Evolutionary conservation across 805 yeast species (phyloP).

Genomic region (Yamadazyma laniorum): DNA sequence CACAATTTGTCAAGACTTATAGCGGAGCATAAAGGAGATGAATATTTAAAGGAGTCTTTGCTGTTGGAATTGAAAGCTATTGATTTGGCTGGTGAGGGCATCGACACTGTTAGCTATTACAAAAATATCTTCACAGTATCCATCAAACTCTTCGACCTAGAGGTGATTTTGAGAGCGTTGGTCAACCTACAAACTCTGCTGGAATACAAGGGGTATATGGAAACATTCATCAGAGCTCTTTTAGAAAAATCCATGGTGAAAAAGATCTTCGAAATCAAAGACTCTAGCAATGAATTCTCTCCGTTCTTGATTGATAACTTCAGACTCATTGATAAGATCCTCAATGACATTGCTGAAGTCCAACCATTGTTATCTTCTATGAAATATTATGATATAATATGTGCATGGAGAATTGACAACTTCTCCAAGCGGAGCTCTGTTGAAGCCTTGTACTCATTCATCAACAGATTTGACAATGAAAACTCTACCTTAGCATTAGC

Average conservation of each 20-base stretch:
- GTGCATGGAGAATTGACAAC: slow-evolving; percentile 41
- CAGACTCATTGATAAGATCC: slow-evolving; percentile 31
- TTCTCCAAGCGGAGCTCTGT: slow-evolving; percentile 34
- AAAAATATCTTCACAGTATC: slow-evolving; percentile 10
- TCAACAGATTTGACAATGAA: slow-evolving; percentile 32
- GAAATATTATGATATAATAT: slow-evolving; percentile 36
- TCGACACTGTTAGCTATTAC: slow-evolving; percentile 6
- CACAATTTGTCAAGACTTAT: slow-evolving; percentile 13
- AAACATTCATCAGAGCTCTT: slow-evolving; percentile 26
- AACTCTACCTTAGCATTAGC: slow-evolving; percentile 13
- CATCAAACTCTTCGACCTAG: slow-evolving; percentile 5
- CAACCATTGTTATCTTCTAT: slow-evolving; percentile 28
- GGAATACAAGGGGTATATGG: slow-evolving; percentile 12
- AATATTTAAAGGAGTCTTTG: slow-evolving; percentile 7
- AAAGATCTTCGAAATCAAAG: slow-evolving; percentile 18
- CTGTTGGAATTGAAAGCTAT: slow-evolving; percentile 13
- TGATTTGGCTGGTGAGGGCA: neutral
- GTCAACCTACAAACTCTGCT: slow-evolving; percentile 1
- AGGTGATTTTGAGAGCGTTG: slow-evolving; percentile 1
- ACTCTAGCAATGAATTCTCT: neutral
- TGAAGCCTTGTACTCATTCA: slow-evolving; percentile 38
- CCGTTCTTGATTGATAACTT: slow-evolving; percentile 23
- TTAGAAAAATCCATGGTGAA: slow-evolving; percentile 22
- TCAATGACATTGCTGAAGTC: slow-evolving; percentile 32
- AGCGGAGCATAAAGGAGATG: slow-evolving; percentile 1